A percentile compares a stretch with the other conserved stretches of the same genome.
Conservation (phyloP, 2,329 filamentous ascomycete genomes). For the Fusarium sp. region DNA sequence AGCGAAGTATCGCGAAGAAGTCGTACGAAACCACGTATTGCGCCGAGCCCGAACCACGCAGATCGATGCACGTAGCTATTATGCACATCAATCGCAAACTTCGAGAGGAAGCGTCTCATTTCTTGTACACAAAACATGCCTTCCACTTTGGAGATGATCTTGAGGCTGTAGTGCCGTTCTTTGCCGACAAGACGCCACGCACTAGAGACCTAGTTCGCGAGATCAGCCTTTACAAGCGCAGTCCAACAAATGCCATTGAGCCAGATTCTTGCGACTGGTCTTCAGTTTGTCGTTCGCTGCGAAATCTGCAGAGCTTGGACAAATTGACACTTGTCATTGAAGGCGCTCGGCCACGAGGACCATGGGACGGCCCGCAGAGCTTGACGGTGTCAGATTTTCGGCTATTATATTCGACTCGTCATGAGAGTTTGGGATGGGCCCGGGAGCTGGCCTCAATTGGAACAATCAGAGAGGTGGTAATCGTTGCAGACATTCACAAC, state of each 20-base stretch:
- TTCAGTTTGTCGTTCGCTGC: constrained; percentile 62
- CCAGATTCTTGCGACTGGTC: constrained; percentile 63
- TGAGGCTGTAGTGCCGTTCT: constrained; percentile 69
- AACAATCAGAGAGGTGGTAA: constrained; percentile 61
- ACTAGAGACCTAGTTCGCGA: constrained; percentile 60
- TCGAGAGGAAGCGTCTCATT: constrained; percentile 65
- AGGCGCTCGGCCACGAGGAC: constrained; percentile 62
- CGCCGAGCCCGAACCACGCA: constrained; percentile 33
- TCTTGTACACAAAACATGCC: constrained; percentile 65
- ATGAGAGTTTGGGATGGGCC: constrained; percentile 68
- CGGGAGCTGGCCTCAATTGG: constrained; percentile 63
- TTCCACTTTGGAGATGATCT: constrained; percentile 71
- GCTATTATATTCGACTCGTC: constrained; percentile 56
- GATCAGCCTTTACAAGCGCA: constrained; percentile 66
- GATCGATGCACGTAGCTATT: constrained; percentile 56
- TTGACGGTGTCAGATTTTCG: constrained; percentile 61
- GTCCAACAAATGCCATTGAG: constrained; percentile 54
- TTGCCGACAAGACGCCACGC: constrained; percentile 64
- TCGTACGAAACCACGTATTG: constrained; percentile 66
- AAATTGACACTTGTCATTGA: constrained; percentile 64
- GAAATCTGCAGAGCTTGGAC: constrained; percentile 52
- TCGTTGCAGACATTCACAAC: constrained; percentile 64
- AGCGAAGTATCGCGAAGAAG: constrained; percentile 54
- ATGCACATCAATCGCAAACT: constrained; percentile 60
- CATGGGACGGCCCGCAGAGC: constrained; percentile 61